These are phyloP conservation scores for Lepraria neglecta DNA, from an alignment of 495 filamentous ascomycete species.

Conservation along the genomic window DNA sequence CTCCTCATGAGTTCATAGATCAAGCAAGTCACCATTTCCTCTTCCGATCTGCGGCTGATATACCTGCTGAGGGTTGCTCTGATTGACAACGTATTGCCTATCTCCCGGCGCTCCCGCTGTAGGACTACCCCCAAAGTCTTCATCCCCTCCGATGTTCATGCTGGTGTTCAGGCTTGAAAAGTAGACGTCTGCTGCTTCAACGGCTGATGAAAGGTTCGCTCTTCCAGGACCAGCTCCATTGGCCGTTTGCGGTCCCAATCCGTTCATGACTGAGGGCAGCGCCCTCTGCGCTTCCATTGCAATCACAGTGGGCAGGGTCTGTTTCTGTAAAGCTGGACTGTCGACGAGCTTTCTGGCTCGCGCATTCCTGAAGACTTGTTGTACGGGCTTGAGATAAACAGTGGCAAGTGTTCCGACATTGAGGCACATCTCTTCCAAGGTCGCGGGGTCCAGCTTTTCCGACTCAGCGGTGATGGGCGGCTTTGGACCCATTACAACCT, in stretches of 20 bases:
- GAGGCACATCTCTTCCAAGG: slow-evolving; percentile 94
- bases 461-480: slow-evolving; percentile 94
- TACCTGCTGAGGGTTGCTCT: slow-evolving; percentile 45
- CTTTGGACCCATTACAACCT: slow-evolving; percentile 94
- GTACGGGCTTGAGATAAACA: slow-evolving; percentile 94
- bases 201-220: slow-evolving; percentile 57
- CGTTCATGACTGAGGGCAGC: slow-evolving; percentile 47
- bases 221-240: slow-evolving; percentile 23
- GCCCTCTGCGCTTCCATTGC: slow-evolving; percentile 42
- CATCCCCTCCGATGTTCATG: slow-evolving; percentile 54
- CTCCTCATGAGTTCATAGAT: slow-evolving; percentile 32
- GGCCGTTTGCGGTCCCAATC: slow-evolving; percentile 29
- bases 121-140: slow-evolving; percentile 33
- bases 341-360: slow-evolving; percentile 70
- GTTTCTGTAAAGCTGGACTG: slow-evolving; percentile 75
- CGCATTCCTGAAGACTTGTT: slow-evolving; percentile 93
- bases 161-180: slow-evolving; percentile 67
- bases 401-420: slow-evolving; percentile 94
- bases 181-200: slow-evolving; percentile 78
- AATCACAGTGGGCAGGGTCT: slow-evolving; percentile 46
- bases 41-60: slow-evolving; percentile 48
- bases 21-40: slow-evolving; percentile 45
- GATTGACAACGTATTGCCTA: slow-evolving; percentile 49
- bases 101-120: slow-evolving; percentile 36
- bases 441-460: slow-evolving; percentile 85